Conservation (phyloP, 805 yeast genomes). For the Metschnikowia colocasiae region DNA sequence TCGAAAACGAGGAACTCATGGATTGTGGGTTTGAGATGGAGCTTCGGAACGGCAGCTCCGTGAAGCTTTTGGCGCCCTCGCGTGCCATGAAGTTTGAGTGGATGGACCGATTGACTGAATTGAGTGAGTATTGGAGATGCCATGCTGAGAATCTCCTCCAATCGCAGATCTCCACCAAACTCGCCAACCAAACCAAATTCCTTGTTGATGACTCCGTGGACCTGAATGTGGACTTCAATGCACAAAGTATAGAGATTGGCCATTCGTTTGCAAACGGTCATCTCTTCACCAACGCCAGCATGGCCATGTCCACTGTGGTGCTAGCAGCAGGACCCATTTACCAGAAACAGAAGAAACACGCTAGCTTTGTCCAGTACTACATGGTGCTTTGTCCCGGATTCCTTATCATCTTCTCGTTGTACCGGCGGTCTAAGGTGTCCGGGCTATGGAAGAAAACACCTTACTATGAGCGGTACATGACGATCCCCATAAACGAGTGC, state of each 20-base stretch:
- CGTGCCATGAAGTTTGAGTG: slow-evolving; percentile 54
- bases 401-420: slow-evolving; percentile 53
- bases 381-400: slow-evolving; percentile 70
- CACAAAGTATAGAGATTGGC: slow-evolving; percentile 15
- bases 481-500: slow-evolving; percentile 62
- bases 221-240: slow-evolving; percentile 44
- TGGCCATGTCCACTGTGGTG: slow-evolving; percentile 58
- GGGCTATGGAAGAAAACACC: slow-evolving; percentile 43
- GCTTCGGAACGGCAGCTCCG: slow-evolving; percentile 41
- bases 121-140: slow-evolving; percentile 56
- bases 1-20: slow-evolving; percentile 27
- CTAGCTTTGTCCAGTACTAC: slow-evolving; percentile 58
- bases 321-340: slow-evolving; percentile 64
- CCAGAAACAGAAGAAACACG: slow-evolving; percentile 65
- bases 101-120: slow-evolving; percentile 48
- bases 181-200: slow-evolving; percentile 44
- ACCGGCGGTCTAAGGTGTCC: slow-evolving; percentile 44
- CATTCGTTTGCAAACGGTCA: slow-evolving; percentile 48
- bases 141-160: slow-evolving; percentile 41
- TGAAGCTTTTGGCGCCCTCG: slow-evolving; percentile 57
- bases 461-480: slow-evolving; percentile 49
- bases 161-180: slow-evolving; percentile 35
- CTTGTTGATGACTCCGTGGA: slow-evolving; percentile 56
- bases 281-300: slow-evolving; percentile 52
- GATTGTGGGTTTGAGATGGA: slow-evolving; percentile 54